Conservation (phyloP, 495 filamentous ascomycete species). For the Chaetomidium leptoderma region DNA sequence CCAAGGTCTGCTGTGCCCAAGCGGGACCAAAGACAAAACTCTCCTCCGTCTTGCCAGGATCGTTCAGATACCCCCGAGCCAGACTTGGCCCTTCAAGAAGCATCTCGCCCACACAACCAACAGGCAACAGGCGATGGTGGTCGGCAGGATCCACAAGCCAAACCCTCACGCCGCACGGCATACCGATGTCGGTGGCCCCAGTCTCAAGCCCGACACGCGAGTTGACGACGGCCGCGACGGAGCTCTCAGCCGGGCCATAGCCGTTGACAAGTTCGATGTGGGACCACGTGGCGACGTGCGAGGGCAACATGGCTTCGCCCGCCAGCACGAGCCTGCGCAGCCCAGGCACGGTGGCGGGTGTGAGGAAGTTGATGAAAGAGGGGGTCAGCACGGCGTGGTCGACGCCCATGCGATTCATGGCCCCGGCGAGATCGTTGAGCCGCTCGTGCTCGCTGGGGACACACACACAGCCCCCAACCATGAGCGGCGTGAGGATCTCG, state of each 20-base stretch:
- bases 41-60: slow-evolving; percentile 31
- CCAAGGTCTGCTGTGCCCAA: slow-evolving; percentile 6
- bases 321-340: slow-evolving; percentile 25
- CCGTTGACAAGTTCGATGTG: slow-evolving; percentile 34
- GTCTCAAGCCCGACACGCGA: slow-evolving; percentile 14
- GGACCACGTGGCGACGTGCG: slow-evolving; percentile 32
- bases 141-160: slow-evolving; percentile 57
- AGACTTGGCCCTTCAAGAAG: slow-evolving; percentile 42
- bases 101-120: slow-evolving; percentile 47
- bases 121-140: slow-evolving; percentile 43
- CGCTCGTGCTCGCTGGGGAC: slow-evolving; percentile 36
- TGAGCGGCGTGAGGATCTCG: slow-evolving; percentile 55
- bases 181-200: slow-evolving; percentile 43
- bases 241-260: slow-evolving; percentile 30
- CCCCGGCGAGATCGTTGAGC: slow-evolving; percentile 27
- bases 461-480: slow-evolving; percentile 45
- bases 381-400: slow-evolving; percentile 42
- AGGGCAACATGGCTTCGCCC: slow-evolving; percentile 26
- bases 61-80: slow-evolving; percentile 42
- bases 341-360: slow-evolving; percentile 13
- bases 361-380: slow-evolving; percentile 41
- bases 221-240: slow-evolving; percentile 17
- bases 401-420: slow-evolving; percentile 24
- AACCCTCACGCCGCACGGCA: slow-evolving; percentile 37
- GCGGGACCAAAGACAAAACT: slow-evolving; percentile 32